A percentile compares a stretch with the other conserved stretches of the same genome.
Conservation (phyloP, 2,329 filamentous ascomycete species). For the Thielaviopsis cerberus region DNA sequence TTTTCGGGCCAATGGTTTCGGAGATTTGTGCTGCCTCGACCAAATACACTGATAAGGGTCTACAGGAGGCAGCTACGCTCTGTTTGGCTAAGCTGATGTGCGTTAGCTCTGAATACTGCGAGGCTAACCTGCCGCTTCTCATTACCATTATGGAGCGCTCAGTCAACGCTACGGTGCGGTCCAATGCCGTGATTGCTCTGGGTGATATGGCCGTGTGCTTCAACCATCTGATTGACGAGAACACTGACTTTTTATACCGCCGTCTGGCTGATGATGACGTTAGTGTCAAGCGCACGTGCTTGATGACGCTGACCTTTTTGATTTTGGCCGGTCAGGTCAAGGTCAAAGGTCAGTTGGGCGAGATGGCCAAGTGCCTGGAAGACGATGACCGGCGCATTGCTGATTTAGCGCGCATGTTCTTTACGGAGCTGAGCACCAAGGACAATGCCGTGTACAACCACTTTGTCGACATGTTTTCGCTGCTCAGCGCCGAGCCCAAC, state of each 20-base stretch:
- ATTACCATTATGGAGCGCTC: conserved; percentile 97
- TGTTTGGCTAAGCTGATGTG: conserved; percentile 98
- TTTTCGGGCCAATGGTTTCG: conserved; percentile 77
- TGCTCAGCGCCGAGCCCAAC: conserved; percentile 63
- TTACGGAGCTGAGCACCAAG: conserved; percentile 90
- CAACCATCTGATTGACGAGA: conserved; percentile 97
- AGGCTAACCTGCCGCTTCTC: conserved; percentile 74
- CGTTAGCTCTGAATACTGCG: conserved; percentile 89
- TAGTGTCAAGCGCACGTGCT: conserved; percentile 86
- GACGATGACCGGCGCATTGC: conserved; percentile 89
- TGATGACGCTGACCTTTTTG: conserved; percentile 96
- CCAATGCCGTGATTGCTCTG: conserved; percentile 88
- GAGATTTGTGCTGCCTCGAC: conserved; percentile 94
- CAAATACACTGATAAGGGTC: conserved; percentile 68
- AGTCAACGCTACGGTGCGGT: conserved; percentile 76
- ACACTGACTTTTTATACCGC: conserved; percentile 93
- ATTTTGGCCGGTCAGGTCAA: conserved; percentile 96
- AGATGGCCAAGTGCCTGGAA: conserved; percentile 98
- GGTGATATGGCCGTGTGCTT: conserved; percentile 99
- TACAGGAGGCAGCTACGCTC: conserved; percentile 82
- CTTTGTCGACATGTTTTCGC: conserved; percentile 96
- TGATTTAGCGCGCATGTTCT: conserved; percentile 93
- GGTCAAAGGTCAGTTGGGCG: conserved; percentile 92
- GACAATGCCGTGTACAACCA: conserved; percentile 99
- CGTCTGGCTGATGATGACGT: conserved; percentile 74